Base-by-base conservation (phyloP, 495 filamentous ascomycete genomes). In the Entonaema liquescens region DNA sequence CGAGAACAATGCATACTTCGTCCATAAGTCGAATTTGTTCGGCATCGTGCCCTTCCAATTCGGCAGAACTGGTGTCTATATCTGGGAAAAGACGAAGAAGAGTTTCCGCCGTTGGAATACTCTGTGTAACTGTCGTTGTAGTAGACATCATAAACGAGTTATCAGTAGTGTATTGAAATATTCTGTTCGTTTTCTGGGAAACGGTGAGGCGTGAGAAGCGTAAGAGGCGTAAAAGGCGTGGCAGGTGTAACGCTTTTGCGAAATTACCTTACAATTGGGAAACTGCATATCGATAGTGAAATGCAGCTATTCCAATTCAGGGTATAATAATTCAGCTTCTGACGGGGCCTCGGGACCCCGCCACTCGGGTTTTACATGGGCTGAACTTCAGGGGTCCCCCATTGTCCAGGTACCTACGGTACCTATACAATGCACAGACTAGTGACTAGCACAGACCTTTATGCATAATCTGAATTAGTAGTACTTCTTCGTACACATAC, bases 11-110 rank as follows among this genome's bases (percentile, higher is more conserved):
- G 84, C 95, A 99, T 7, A 99, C 92, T 81, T 99, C 95, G 67
- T 99, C 96, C 95, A 99, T 99, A 72, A 99, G 82, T 28, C 94
- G 90, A 67, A 97, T 94, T 80, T 99, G 95, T 79, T 98, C 95
- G 76, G 92, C 95, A 83, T 99, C 95, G 85, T 98, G 96, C 50
- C 95, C 95, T 58, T 89, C 89, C 59, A 94, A 84, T 59, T 81
- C 83, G 44, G 92, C 83, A 47, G 94, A 89, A 62, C 87, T 90
- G n/a, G 93, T 94, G 81, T 97, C 92, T 77, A 99, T 96, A 66
- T 98, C 95, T 29, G 95, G 95, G 80, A 99, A 98, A 38, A 98
- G 86, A 44, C 88, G 90, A 66, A 95, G 85, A 57, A 98, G 91
- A 67, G 91, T 94, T 57, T 95, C 89, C 8, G 94, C 94, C 36